Evolutionary conservation across 768 basidiomycete species (phyloP).

Genomic region (Lactarius deliciosus): DNA sequence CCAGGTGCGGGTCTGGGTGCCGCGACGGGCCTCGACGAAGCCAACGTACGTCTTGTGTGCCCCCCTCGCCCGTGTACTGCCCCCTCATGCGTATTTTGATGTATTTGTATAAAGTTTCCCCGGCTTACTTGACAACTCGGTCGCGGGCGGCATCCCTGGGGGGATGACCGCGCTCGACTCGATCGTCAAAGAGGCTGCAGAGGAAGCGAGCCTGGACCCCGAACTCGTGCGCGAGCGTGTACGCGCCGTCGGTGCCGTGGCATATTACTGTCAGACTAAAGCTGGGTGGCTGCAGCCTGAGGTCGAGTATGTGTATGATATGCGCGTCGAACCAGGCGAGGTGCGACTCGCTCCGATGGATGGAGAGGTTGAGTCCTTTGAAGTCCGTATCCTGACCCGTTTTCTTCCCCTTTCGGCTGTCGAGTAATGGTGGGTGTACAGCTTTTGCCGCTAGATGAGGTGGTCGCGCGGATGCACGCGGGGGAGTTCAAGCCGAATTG

Average conservation of each 20-base stretch:
- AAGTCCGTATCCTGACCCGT: constrained; percentile 47
- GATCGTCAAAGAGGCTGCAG: constrained; percentile 87
- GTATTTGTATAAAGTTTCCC: constrained; percentile 58
- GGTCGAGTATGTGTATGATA: constrained; percentile 85
- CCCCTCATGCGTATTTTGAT: not conserved
- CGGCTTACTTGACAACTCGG: constrained; percentile 83
- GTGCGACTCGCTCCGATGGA: constrained; percentile 76
- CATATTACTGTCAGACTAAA: constrained; percentile 74
- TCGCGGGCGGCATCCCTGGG: constrained; percentile 88
- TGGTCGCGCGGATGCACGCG: constrained; percentile 61
- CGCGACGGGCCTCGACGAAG: constrained; percentile 81
- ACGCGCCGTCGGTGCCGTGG: constrained; percentile 64
- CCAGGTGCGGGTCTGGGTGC: constrained; percentile 75
- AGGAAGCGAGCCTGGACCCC: constrained; percentile 83
- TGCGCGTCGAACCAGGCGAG: constrained; percentile 58
- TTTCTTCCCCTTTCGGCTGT: not conserved
- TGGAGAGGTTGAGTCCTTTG: constrained; percentile 92
- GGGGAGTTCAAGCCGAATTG: constrained; percentile 93
- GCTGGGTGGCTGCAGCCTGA: constrained; percentile 86
- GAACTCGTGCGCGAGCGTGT: constrained; percentile 59
- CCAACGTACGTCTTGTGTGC: constrained; percentile 62
- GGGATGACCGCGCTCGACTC: constrained; percentile 71
- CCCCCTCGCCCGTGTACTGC: not conserved
- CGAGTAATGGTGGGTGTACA: constrained; percentile 34
- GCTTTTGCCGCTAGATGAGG: constrained; percentile 64